phyloP scores from a whole-genome alignment of 208 protist species.

The Leishmania tarentolae region DNA sequence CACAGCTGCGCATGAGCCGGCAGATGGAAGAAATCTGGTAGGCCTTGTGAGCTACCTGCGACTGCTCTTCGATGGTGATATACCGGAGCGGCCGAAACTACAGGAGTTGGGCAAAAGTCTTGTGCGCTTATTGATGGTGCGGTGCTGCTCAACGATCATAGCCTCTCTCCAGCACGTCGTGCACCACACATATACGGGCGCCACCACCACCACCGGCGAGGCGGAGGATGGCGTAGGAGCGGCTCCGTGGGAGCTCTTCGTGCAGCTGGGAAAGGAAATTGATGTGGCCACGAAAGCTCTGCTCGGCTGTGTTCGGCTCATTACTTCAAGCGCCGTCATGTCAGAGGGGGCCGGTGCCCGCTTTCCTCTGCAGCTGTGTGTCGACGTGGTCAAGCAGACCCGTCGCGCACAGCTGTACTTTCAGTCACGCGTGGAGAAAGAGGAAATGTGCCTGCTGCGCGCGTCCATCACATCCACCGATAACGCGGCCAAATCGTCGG shows the following conservation, averaged over 20 bases:
- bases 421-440: slow-evolving; percentile 40
- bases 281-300: slow-evolving; percentile 54
- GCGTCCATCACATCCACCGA: slow-evolving; percentile 5
- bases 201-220: slow-evolving; percentile 3
- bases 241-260: slow-evolving; percentile 30
- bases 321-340: slow-evolving; percentile 45
- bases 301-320: slow-evolving; percentile 52
- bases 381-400: slow-evolving; percentile 71
- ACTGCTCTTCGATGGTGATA: slow-evolving; percentile 53
- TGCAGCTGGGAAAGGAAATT: slow-evolving; percentile 55
- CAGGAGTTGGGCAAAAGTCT: slow-evolving; percentile 64
- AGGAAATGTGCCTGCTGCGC: slow-evolving; percentile 27
- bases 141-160: slow-evolving; percentile 72
- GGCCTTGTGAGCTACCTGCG: slow-evolving; percentile 66
- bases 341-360: slow-evolving; percentile 52
- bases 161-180: slow-evolving; percentile 68
- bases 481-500: neutral
- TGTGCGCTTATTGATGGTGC: slow-evolving; percentile 63
- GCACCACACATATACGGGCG: slow-evolving; percentile 45
- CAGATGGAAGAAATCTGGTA: slow-evolving; percentile 34
- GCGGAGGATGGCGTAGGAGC: neutral
- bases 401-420: slow-evolving; percentile 61
- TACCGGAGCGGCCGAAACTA: slow-evolving; percentile 64
- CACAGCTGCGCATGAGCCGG: slow-evolving; percentile 1
- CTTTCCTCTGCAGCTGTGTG: slow-evolving; percentile 69